A percentile compares a stretch with the other conserved stretches of the same genome.
Evolutionary conservation across 768 basidiomycete species (phyloP).

Genomic region (Boletus rex-veris): DNA sequence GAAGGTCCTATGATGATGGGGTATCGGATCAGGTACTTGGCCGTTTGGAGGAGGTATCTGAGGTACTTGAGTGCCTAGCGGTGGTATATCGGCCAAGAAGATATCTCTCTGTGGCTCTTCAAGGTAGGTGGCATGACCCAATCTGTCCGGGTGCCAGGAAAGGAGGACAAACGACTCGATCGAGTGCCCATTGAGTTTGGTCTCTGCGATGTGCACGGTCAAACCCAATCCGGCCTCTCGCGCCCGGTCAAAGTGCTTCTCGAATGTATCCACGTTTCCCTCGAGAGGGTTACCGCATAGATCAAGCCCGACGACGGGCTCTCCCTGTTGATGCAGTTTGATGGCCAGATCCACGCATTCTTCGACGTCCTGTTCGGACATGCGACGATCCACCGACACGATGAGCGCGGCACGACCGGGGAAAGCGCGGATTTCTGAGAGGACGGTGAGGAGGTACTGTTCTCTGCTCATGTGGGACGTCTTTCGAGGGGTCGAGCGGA

Average conservation of each 20-base stretch:
- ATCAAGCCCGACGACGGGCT: slow-evolving; percentile 73
- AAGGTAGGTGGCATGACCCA: slow-evolving; percentile 83
- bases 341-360: slow-evolving; percentile 61
- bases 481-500: slow-evolving; percentile 74
- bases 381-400: slow-evolving; percentile 73
- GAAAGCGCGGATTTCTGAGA: slow-evolving; percentile 63
- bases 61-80: slow-evolving; percentile 12
- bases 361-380: slow-evolving; percentile 46
- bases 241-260: slow-evolving; percentile 48
- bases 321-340: slow-evolving; percentile 49
- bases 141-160: slow-evolving; percentile 57
- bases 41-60: slow-evolving; percentile 20
- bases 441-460: slow-evolving; percentile 61
- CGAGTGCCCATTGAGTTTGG: slow-evolving; percentile 51
- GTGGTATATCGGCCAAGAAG: slow-evolving; percentile 40
- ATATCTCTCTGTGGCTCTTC: slow-evolving; percentile 49
- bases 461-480: slow-evolving; percentile 55
- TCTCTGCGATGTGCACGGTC: slow-evolving; percentile 86
- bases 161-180: slow-evolving; percentile 62
- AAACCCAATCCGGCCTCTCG: slow-evolving; percentile 60
- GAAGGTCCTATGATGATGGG: slow-evolving; percentile 23
- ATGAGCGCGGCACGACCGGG: slow-evolving; percentile 55
- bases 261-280: slow-evolving; percentile 54
- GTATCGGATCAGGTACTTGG: slow-evolving; percentile 18
- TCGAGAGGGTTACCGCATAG: slow-evolving; percentile 72